Base-by-base conservation (phyloP, 2,329 filamentous ascomycete species). In the Calonectria pteridis region DNA sequence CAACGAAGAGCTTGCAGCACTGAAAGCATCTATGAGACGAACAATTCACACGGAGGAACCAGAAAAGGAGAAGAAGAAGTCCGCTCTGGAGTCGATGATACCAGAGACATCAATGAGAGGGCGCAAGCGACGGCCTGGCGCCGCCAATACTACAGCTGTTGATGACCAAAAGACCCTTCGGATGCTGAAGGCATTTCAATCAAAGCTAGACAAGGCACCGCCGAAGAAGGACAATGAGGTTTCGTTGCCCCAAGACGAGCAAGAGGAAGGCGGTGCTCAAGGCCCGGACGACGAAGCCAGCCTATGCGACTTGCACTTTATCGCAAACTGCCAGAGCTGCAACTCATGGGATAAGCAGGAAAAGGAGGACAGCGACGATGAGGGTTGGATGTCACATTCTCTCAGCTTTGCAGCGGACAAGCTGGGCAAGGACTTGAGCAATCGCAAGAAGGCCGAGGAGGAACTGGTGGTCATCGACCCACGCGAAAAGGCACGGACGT, bases 401-500 rank as follows among this genome's bases (percentile, higher is more conserved):
- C 88, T 99, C 43, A 94, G 91, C 58, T 98, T 98, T 83, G 94
- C 93, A 46, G 97, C 96, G 75, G 97, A 98, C 80, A 94, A 93
- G 76, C 85, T 98, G 7, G 97, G 97, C 26, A 98, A 98, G 82
- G 95, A 98, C 84, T 85, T 98, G 67, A 95, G 91, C 67, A 98
- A 97, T 89, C 95, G 96, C 82, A 93, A 92, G 85, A 96, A 97
- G 84, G 96, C 96, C 68, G 95, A 97, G 81, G 95, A 98, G 72
- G 95, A 98, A 80, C 84, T 98, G 53, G 91, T 98, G 58, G 95
- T 98, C 4, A 98, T 98, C 84, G 97, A 99, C 86, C 96, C 96
- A 1, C 88, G 95, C 71, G 95, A 96, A 83, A 95, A 94, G 83
- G 93, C 94, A 55, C 92, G 91, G 82, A 93, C 93, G 49, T 87